Conservation (phyloP, 129 eudicot species). For the Centella asiatica region DNA sequence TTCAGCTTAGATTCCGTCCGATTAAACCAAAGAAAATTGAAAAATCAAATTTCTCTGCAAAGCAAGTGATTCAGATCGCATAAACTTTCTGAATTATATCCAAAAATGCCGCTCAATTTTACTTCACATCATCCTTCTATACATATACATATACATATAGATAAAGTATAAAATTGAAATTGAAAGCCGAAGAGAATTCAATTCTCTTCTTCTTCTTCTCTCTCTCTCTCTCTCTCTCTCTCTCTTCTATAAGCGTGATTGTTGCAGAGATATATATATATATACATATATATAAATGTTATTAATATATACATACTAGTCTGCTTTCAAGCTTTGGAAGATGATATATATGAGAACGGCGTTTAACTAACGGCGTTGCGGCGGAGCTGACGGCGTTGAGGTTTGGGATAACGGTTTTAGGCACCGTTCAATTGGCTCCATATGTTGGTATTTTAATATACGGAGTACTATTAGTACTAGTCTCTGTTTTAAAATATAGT, state of each 20-base stretch:
- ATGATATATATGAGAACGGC: constrained; percentile 16
- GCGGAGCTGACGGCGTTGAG: constrained; percentile 34
- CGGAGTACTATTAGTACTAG: no score
- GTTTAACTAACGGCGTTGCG: constrained; percentile 43
- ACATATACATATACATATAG: not conserved
- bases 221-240: no score
- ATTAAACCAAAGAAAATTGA: not conserved
- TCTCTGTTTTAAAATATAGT: not conserved
- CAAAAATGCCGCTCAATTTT: not conserved
- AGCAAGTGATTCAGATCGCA: constrained; percentile 10
- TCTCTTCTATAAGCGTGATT: no score
- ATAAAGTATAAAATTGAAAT: not conserved
- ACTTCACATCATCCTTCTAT: not conserved
- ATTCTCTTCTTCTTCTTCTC: constrained; percentile 6
- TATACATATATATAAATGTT: not conserved
- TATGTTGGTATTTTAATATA: not conserved
- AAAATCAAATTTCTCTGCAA: no score
- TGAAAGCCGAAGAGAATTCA: not conserved
- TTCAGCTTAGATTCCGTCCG: constrained; percentile 3
- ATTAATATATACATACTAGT: constrained; percentile 4
- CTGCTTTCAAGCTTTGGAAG: constrained; percentile 4
- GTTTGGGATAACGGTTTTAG: not conserved
- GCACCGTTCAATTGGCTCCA: not conserved
- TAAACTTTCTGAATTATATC: not conserved
- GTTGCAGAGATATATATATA: no score